These are phyloP conservation scores for Flueggea neowawraea DNA, from an alignment of 441 rosid species.

Conservation along the genomic window DNA sequence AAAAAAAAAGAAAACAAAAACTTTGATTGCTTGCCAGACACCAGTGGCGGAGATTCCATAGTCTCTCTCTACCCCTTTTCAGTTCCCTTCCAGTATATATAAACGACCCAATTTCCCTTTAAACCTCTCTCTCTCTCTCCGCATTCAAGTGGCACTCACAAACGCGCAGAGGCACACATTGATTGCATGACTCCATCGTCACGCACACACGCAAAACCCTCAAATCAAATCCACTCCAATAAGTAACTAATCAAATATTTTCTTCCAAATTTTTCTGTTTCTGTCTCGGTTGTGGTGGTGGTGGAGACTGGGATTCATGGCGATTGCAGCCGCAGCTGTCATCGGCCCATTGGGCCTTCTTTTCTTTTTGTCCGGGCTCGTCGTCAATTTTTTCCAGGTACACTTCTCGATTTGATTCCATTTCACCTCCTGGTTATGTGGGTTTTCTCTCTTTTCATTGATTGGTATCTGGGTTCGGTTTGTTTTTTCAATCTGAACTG, in stretches of 20 bases:
- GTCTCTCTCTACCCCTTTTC: no score
- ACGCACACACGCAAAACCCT: no score
- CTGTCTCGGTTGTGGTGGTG: neutral
- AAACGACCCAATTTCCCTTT: no score
- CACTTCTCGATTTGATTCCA: conserved; percentile 1
- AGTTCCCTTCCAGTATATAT: no score
- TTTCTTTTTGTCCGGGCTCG: conserved; percentile 88
- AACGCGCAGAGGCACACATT: no score
- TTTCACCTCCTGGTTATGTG: neutral
- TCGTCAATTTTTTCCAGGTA: conserved; percentile 86
- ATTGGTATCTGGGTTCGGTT: conserved; percentile 13
- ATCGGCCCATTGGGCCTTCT: conserved; percentile 80
- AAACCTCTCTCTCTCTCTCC: neutral
- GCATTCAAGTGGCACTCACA: no score
- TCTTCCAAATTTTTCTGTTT: no score
- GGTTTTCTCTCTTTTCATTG: neutral
- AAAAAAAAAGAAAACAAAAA: no score
- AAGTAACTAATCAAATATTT: neutral
- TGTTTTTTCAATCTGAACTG: neutral
- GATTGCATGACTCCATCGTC: no score
- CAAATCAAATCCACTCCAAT: no score
- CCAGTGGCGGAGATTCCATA: no score
- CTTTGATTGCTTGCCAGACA: no score
- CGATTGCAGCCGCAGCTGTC: conserved; percentile 79
- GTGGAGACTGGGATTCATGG: conserved; percentile 34